Evolutionary conservation across 495 filamentous ascomycete genomes (phyloP).

Genomic region (Astrothelium subdiscretum): DNA sequence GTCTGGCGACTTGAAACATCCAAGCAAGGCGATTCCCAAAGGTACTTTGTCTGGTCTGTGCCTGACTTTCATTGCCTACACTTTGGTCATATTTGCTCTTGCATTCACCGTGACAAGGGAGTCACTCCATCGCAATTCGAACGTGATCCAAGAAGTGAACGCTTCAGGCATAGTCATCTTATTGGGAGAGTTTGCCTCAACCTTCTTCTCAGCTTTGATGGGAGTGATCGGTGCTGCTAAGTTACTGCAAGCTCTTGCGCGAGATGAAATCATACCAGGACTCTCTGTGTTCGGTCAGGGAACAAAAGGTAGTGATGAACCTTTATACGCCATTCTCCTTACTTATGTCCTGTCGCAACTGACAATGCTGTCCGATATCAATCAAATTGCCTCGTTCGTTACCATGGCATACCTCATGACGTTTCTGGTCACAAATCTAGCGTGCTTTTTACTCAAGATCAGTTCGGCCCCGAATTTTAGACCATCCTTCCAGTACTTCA

Average conservation of each 20-base stretch:
- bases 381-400: slow-evolving; percentile 77
- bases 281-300: slow-evolving; percentile 65
- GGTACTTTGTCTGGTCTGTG: slow-evolving; percentile 68
- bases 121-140: slow-evolving; percentile 63
- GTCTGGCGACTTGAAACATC: slow-evolving; percentile 76
- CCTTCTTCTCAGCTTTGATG: slow-evolving; percentile 79
- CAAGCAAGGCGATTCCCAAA: slow-evolving; percentile 72
- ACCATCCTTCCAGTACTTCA: slow-evolving; percentile 81
- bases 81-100: slow-evolving; percentile 68
- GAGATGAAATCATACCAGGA: slow-evolving; percentile 70
- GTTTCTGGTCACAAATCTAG: slow-evolving; percentile 69
- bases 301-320: slow-evolving; percentile 63
- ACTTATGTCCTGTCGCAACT: slow-evolving; percentile 68
- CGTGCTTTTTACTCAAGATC: slow-evolving; percentile 79
- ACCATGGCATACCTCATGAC: slow-evolving; percentile 82
- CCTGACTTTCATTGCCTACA: slow-evolving; percentile 65
- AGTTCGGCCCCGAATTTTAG: slow-evolving; percentile 89
- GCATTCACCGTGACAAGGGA: slow-evolving; percentile 63
- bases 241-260: slow-evolving; percentile 70
- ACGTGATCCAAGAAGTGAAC: slow-evolving; percentile 71
- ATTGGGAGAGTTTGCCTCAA: slow-evolving; percentile 69
- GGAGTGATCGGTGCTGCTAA: slow-evolving; percentile 83
- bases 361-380: slow-evolving; percentile 74
- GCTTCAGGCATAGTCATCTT: slow-evolving; percentile 61
- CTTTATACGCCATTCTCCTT: slow-evolving; percentile 62